These are phyloP conservation scores for Populus ilicifolia DNA, from an alignment of 345 rosid species.

Conservation along the genomic window DNA sequence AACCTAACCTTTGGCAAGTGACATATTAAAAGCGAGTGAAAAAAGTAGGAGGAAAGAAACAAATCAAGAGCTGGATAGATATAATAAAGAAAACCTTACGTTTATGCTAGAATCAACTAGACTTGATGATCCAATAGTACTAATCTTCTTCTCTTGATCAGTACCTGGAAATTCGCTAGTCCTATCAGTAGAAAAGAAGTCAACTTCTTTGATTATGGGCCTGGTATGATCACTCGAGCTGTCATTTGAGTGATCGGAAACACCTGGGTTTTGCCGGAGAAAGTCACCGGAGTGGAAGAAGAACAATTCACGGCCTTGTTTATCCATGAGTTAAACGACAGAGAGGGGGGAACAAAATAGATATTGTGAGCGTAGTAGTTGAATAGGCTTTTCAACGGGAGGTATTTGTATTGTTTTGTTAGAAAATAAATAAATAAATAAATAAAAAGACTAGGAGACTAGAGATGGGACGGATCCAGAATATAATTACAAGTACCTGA, in stretches of 20 bases:
- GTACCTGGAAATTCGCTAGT: neutral
- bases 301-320: slow-evolving; percentile 50
- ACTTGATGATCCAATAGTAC: slow-evolving; percentile 9
- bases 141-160: slow-evolving; percentile 21
- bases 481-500: slow-evolving; percentile 8
- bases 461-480: slow-evolving; percentile 18
- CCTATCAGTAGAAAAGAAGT: slow-evolving; percentile 59
- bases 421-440: neutral
- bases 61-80: neutral
- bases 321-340: slow-evolving; percentile 49
- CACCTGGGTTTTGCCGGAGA: slow-evolving; percentile 23
- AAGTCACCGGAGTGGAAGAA: slow-evolving; percentile 54
- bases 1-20: neutral
- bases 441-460: neutral
- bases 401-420: neutral
- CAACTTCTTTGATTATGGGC: slow-evolving; percentile 59
- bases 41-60: neutral
- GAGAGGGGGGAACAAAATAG: slow-evolving; percentile 13
- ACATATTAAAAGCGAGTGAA: neutral
- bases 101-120: slow-evolving; percentile 38
- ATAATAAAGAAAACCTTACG: slow-evolving; percentile 38
- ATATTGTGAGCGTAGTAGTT: slow-evolving; percentile 12
- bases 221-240: slow-evolving; percentile 19
- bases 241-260: slow-evolving; percentile 15
- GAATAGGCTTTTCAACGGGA: slow-evolving; percentile 25